A percentile compares a stretch with the other conserved stretches of the same genome.
Conservation (phyloP, 2,329 filamentous ascomycete species). For the Aspergillus awamori region DNA sequence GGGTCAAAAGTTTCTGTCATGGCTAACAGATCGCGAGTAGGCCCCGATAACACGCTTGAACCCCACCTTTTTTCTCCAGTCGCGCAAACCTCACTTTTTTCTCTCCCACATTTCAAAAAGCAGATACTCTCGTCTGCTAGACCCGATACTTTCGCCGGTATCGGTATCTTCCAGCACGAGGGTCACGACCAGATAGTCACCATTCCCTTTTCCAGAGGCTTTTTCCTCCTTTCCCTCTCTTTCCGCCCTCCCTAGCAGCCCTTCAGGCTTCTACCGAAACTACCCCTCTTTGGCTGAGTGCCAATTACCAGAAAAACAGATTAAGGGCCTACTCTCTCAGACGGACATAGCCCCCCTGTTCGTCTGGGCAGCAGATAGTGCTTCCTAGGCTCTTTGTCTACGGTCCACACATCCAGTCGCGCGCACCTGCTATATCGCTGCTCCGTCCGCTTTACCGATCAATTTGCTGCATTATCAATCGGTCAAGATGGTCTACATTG, state of each 20-base stretch:
- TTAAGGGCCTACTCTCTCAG: slow-evolving; percentile 96
- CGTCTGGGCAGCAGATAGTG: slow-evolving; percentile 98
- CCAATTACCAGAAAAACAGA: slow-evolving; percentile 67
- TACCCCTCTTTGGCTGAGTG: slow-evolving; percentile 71
- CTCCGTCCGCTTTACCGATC: slow-evolving; percentile 17
- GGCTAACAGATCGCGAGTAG: slow-evolving; percentile 42
- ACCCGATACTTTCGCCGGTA: slow-evolving; percentile 83
- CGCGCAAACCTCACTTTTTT: slow-evolving; percentile 16
- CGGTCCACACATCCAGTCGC: slow-evolving; percentile 22
- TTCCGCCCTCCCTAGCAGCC: slow-evolving; percentile 82
- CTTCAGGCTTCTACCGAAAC: slow-evolving; percentile 55
- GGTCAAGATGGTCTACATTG: slow-evolving; percentile 80
- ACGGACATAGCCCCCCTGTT: slow-evolving; percentile 81
- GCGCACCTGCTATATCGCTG: slow-evolving; percentile 16
- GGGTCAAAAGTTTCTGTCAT: not conserved
- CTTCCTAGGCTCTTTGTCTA: slow-evolving; percentile 63
- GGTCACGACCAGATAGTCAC: slow-evolving; percentile 66
- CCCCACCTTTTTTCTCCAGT: slow-evolving; percentile 23
- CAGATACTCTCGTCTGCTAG: slow-evolving; percentile 75
- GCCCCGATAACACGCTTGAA: slow-evolving; percentile 64
- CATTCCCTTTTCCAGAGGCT: slow-evolving; percentile 84
- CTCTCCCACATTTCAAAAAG: slow-evolving; percentile 37
- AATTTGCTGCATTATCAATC: slow-evolving; percentile 17
- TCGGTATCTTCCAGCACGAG: slow-evolving; percentile 77
- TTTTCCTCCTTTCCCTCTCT: slow-evolving; percentile 74